Base-by-base conservation (phyloP, 1,284 basidiomycete genomes). In the Ceratobasidium sp. region DNA sequence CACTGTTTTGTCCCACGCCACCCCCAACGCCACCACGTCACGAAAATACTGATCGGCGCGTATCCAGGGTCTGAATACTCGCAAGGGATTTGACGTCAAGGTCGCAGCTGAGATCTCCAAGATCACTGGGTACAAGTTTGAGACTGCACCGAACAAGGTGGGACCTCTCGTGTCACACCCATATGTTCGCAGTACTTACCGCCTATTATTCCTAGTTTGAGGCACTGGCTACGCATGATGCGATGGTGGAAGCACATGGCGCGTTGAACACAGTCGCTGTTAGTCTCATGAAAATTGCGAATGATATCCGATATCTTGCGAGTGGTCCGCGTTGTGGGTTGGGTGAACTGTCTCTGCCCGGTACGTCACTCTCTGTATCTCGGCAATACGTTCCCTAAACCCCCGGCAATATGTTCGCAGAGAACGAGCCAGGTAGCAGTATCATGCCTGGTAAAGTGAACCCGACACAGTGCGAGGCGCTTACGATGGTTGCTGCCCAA, bases 381-480 rank as follows among this genome's bases (percentile, higher is more conserved):
- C n/a, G 2, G 6, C 8, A 22, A 39, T n/a, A n/a, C 31, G n/a
- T 39, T 22, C 9, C 27, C 13, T 41, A 41, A 11, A 27, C 34
- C 13, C 22, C 9, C 9, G 34, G 9, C 34, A 9, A 37, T 9
- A 37, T 37, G 34, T 22, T 37, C 22, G n/a, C 22, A 24, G 98
- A 99, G 85, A 99, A 99, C 83, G 98, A 99, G 84, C 98, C 98
- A 56, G 98, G 98, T 75, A 98, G 95, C 81, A 98, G 95, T 76
- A 99, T 99, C 85, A 99, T 99, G 98, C 98, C 98, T 24, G 98
- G 98, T 77, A 99, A 99, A 85, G 98, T 99, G 75, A 99, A 99
- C 85, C 98, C 98, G 19, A 99, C 98, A 4, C 98, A 99, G 83
- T 99, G 98, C 80, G 98, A 99, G 85, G 98, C 98, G 13, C 84